Evolutionary conservation across 1,139 yeast genomes (phyloP).

Genomic region (Groenewaldozyma sp.): DNA sequence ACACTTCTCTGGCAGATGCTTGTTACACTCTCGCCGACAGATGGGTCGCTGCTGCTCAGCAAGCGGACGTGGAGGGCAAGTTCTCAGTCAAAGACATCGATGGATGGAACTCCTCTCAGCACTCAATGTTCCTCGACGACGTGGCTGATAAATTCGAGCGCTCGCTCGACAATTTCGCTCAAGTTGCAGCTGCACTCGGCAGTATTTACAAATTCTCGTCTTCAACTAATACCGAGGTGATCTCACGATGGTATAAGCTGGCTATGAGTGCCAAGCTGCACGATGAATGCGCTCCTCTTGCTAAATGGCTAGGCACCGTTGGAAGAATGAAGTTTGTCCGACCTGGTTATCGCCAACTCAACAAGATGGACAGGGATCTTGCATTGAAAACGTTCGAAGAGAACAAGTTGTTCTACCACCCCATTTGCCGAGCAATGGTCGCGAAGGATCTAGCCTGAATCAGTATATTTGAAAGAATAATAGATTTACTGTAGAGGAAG

Average conservation of each 20-base stretch:
- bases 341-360: conserved; percentile 66
- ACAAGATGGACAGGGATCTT: conserved; percentile 51
- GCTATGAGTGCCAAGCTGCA: conserved; percentile 33
- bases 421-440: conserved; percentile 74
- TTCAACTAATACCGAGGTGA: conserved; percentile 70
- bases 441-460: conserved; percentile 48
- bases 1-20: conserved; percentile 66
- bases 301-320: conserved; percentile 81
- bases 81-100: conserved; percentile 40
- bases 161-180: conserved; percentile 12
- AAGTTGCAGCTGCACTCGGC: conserved; percentile 28
- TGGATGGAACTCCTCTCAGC: conserved; percentile 62
- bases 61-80: conserved; percentile 1
- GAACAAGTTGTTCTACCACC: conserved; percentile 60
- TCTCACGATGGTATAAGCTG: conserved; percentile 67
- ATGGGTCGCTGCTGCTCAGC: conserved; percentile 39
- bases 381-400: conserved; percentile 59
- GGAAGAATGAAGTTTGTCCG: conserved; percentile 94
- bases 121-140: conserved; percentile 68
- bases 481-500: no score
- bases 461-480: not conserved
- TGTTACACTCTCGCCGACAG: conserved; percentile 56
- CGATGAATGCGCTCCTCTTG: conserved; percentile 42
- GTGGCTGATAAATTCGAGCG: conserved; percentile 33
- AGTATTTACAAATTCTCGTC: conserved; percentile 38